A percentile compares a stretch with the other conserved stretches of the same genome.
Evolutionary conservation across 176 grass and related monocot genomes (phyloP).

Genomic region (Cocos nucifera): DNA sequence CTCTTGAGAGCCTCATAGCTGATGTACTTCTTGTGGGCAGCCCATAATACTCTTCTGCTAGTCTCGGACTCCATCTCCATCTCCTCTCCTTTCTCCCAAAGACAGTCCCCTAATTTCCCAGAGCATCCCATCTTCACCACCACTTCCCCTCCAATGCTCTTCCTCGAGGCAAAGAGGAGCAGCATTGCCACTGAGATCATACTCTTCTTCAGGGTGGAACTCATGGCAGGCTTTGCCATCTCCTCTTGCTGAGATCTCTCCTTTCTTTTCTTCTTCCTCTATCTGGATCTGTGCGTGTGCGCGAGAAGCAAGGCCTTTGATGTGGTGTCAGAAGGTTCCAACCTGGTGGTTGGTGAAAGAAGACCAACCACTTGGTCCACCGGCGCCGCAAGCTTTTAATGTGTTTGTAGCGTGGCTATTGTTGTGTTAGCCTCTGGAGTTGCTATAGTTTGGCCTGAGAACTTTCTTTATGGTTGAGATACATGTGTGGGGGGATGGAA

Average conservation of each 20-base stretch:
- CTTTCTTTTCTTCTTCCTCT: neutral
- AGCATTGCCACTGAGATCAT: slow-evolving; percentile 13
- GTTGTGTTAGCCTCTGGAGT: no score
- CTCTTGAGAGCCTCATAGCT: slow-evolving; percentile 82
- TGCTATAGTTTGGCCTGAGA: no score
- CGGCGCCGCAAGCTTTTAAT: no score
- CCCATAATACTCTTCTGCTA: slow-evolving; percentile 39
- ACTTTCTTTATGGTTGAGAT: no score
- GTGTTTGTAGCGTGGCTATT: no score
- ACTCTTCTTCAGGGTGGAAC: neutral
- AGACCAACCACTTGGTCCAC: neutral
- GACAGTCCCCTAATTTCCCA: neutral
- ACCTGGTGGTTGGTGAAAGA: neutral
- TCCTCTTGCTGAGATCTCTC: no score
- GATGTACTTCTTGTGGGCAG: slow-evolving; percentile 54
- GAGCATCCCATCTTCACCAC: slow-evolving; percentile 17
- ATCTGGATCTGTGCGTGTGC: neutral
- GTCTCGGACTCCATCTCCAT: slow-evolving; percentile 52
- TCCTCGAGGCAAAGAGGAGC: slow-evolving; percentile 14
- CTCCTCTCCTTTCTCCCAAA: slow-evolving; percentile 23
- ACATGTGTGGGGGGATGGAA: no score
- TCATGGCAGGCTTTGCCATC: neutral
- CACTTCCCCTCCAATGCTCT: slow-evolving; percentile 20
- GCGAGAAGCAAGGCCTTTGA: neutral
- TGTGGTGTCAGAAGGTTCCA: slow-evolving; percentile 10